phyloP scores from a whole-genome alignment of 2,329 filamentous ascomycete species.

The Trichophaea hybrida region DNA sequence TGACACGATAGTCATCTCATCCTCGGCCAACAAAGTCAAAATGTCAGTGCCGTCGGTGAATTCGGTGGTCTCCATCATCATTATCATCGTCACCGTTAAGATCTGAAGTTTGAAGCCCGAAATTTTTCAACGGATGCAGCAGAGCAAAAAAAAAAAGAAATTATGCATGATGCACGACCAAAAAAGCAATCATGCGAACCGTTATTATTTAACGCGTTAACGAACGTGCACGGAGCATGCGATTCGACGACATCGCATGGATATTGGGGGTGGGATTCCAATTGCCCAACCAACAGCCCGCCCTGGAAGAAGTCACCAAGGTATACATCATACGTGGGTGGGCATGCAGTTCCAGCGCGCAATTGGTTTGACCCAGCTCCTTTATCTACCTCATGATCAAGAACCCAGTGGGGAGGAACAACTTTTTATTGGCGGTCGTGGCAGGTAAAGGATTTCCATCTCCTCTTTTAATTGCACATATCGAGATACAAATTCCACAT shows the following conservation, averaged over 20 bases:
- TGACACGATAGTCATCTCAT: background rate
- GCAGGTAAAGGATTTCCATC: background rate
- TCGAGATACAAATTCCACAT: background rate
- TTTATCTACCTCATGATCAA: background rate
- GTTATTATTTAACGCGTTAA: background rate
- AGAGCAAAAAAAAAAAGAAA: background rate
- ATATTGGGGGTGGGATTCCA: background rate
- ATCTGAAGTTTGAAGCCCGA: background rate
- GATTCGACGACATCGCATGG: background rate
- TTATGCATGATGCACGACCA: background rate
- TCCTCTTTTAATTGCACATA: background rate
- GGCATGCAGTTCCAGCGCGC: background rate
- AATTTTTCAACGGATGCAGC: background rate
- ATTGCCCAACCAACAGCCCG: background rate
- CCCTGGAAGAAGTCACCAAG: background rate
- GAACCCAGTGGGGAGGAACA: background rate
- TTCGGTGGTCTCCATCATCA: background rate
- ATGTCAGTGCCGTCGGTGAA: background rate
- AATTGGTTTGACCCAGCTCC: background rate
- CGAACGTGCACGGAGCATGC: conserved; percentile 1
- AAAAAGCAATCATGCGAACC: conserved; percentile 2
- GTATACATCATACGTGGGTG: conserved; percentile 1
- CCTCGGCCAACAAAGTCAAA: background rate
- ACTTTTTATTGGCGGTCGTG: background rate
- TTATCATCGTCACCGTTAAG: background rate